A percentile compares a stretch with the other conserved stretches of the same genome.
phyloP scores from a whole-genome alignment of 1,284 basidiomycete genomes.

The Omphalotus olearius region DNA sequence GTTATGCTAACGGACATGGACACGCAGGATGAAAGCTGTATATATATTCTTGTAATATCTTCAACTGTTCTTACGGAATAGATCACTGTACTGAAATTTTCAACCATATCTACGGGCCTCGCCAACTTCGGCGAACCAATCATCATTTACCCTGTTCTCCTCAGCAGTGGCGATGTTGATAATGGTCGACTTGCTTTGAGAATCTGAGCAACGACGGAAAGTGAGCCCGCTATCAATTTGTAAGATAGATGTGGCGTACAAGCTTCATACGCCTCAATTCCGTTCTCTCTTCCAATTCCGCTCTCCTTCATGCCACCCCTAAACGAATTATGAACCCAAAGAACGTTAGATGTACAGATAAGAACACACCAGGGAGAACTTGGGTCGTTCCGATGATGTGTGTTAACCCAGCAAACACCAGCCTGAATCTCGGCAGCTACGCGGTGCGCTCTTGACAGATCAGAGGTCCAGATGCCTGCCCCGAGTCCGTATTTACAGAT shows the following conservation, averaged over 20 bases:
- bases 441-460: slow-evolving; percentile 70
- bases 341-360: not conserved
- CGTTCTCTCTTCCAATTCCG: slow-evolving; percentile 80
- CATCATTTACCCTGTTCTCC: slow-evolving; percentile 55
- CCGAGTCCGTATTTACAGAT: slow-evolving; percentile 76
- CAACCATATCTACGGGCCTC: slow-evolving; percentile 57
- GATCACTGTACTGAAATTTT: slow-evolving; percentile 7
- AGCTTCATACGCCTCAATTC: slow-evolving; percentile 70
- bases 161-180: slow-evolving; percentile 62
- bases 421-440: slow-evolving; percentile 63
- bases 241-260: slow-evolving; percentile 42
- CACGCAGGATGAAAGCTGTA: not conserved
- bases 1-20: too few species aligned
- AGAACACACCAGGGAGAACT: slow-evolving; percentile 75
- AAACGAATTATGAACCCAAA: not conserved
- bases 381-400: slow-evolving; percentile 83
- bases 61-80: too few species aligned
- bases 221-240: slow-evolving; percentile 2
- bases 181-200: slow-evolving; percentile 77
- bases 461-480: slow-evolving; percentile 74
- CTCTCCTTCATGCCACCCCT: slow-evolving; percentile 87
- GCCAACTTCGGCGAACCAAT: slow-evolving; percentile 70
- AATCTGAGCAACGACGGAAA: slow-evolving; percentile 40
- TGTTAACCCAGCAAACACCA: slow-evolving; percentile 83
- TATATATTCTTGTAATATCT: not conserved